phyloP scores from a whole-genome alignment of 345 rosid genomes.

The Salix viminalis region DNA sequence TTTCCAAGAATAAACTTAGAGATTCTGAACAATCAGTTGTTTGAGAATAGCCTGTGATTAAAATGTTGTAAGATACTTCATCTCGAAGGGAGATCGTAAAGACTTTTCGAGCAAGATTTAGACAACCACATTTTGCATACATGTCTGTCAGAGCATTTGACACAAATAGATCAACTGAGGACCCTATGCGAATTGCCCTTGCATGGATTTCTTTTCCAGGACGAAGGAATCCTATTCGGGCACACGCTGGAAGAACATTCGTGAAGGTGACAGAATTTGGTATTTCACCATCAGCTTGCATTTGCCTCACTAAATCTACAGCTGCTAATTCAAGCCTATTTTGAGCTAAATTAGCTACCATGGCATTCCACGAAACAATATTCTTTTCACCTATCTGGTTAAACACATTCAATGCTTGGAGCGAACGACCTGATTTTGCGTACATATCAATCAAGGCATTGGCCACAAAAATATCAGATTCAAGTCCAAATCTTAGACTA shows the following conservation, averaged over 20 bases:
- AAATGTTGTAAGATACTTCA: constrained; percentile 52
- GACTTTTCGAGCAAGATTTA: constrained; percentile 36
- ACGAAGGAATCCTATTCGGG: constrained; percentile 30
- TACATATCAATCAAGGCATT: constrained; percentile 56
- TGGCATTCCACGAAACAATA: constrained; percentile 53
- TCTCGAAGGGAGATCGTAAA: constrained; percentile 44
- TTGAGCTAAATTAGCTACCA: constrained; percentile 47
- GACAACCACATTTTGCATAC: constrained; percentile 44
- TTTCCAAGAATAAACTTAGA: constrained; percentile 45
- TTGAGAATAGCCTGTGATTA: constrained; percentile 47
- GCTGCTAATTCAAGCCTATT: constrained; percentile 36
- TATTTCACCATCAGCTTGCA: constrained; percentile 34
- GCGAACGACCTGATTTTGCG: constrained; percentile 36
- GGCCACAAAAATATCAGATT: constrained; percentile 37
- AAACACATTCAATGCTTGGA: constrained; percentile 26
- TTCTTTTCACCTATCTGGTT: constrained; percentile 25
- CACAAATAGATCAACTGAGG: constrained; percentile 30
- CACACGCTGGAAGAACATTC: constrained; percentile 44
- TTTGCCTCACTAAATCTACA: constrained; percentile 35
- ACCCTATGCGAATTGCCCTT: constrained; percentile 32
- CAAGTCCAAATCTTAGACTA: constrained; percentile 34
- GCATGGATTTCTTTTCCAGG: constrained; percentile 47
- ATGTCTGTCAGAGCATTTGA: constrained; percentile 47
- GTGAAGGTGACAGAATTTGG: constrained; percentile 43
- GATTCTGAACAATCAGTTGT: constrained; percentile 47